Evolutionary conservation across 2,329 filamentous ascomycete genomes (phyloP).

Genomic region (Cladophialophora immunda): DNA sequence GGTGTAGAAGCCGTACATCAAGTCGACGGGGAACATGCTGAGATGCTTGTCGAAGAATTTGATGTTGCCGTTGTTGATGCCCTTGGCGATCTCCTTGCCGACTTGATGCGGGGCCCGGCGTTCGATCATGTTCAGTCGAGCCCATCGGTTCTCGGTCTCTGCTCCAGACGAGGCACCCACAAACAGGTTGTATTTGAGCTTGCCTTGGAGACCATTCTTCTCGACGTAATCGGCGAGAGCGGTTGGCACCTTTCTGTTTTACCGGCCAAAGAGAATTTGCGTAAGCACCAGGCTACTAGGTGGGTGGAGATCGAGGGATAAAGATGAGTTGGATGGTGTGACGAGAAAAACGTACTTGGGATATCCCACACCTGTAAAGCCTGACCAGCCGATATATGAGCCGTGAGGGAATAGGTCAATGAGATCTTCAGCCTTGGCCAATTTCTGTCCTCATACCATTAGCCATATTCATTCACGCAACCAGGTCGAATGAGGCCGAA

Average conservation of each 20-base stretch:
- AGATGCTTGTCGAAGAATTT: conserved; percentile 94
- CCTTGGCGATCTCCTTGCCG: conserved; percentile 87
- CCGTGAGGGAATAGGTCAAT: conserved; percentile 83
- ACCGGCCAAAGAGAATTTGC: not conserved
- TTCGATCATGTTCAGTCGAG: conserved; percentile 88
- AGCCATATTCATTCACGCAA: not conserved
- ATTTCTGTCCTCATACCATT: conserved; percentile 58
- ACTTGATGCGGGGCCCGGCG: conserved; percentile 85
- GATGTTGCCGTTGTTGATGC: conserved; percentile 87
- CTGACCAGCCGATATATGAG: conserved; percentile 89
- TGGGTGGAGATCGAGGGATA: not conserved
- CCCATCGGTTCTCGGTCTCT: conserved; percentile 92
- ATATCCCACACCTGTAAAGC: conserved; percentile 90
- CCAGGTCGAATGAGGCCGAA: not conserved
- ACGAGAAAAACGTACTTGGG: conserved; percentile 72
- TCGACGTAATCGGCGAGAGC: conserved; percentile 89
- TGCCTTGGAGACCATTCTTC: conserved; percentile 81
- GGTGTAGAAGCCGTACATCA: conserved; percentile 81
- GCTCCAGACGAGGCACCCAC: conserved; percentile 89
- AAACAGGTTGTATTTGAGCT: conserved; percentile 86
- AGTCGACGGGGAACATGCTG: conserved; percentile 88
- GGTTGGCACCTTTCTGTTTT: conserved; percentile 77
- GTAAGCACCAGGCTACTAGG: conserved; percentile 1
- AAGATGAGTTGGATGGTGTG: not conserved
- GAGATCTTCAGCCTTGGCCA: conserved; percentile 80